Percentiles rank a stretch among this genome's conserved stretches.
Conservation (phyloP, 768 basidiomycete species). For the Pholiota microspora region DNA sequence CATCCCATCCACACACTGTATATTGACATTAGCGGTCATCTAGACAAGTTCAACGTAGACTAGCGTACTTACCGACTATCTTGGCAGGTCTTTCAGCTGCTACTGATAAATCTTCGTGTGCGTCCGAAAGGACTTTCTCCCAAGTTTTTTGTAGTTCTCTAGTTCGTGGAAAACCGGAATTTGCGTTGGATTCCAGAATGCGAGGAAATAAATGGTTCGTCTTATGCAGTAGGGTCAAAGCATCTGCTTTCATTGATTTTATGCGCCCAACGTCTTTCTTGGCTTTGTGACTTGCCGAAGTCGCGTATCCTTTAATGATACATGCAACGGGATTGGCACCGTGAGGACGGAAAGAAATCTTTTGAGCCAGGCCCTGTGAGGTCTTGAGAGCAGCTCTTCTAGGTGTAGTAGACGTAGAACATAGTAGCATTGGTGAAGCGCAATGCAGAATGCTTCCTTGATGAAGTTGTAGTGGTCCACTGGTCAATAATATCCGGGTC, state of each 20-base stretch:
- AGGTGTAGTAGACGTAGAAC: conserved; percentile 1
- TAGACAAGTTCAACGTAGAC: neutral
- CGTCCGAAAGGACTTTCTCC: conserved; percentile 39
- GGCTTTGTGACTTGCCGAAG: conserved; percentile 4
- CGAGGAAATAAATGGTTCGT: conserved; percentile 44
- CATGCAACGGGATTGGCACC: neutral
- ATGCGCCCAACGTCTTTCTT: neutral
- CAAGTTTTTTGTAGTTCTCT: conserved; percentile 41
- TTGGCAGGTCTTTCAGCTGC: conserved; percentile 35
- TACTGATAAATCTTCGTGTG: conserved; percentile 32
- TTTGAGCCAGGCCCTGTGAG: neutral
- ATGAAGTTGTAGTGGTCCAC: no score
- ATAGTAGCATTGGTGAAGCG: conserved; percentile 12
- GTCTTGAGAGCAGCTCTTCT: neutral
- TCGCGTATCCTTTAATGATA: conserved; percentile 7
- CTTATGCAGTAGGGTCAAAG: conserved; percentile 50
- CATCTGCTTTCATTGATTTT: conserved; percentile 20
- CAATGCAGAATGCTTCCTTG: neutral
- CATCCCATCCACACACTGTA: conserved; percentile 58
- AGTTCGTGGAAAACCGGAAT: conserved; percentile 16
- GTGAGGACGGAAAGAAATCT: neutral
- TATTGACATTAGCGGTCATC: neutral
- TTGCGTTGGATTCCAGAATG: conserved; percentile 27
- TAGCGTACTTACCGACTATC: conserved; percentile 45
- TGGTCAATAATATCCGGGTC: no score